Evolutionary conservation across 306 rosid genomes (phyloP).

Genomic region (Quercus bicolor): DNA sequence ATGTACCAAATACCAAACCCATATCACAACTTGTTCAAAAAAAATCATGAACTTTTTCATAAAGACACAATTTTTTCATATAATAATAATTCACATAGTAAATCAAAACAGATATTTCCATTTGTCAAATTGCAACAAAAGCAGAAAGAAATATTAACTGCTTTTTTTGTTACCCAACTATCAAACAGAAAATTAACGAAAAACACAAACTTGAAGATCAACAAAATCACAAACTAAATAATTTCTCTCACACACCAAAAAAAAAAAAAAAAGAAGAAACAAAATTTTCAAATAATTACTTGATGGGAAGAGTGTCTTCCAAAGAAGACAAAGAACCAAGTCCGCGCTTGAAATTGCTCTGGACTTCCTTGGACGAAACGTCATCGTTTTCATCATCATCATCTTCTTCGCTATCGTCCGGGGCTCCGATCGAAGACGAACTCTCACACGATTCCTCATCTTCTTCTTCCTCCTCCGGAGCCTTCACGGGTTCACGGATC

Average conservation of each 20-base stretch:
- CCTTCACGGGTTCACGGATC: not conserved
- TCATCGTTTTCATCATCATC: constrained; percentile 33
- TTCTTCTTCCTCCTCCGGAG: constrained; percentile 28
- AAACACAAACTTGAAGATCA: no score
- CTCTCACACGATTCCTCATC: constrained; percentile 41
- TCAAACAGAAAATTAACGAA: no score
- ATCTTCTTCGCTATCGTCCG: constrained; percentile 48
- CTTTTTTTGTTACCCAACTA: no score
- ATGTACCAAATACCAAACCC: not conserved
- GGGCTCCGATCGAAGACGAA: constrained; percentile 87
- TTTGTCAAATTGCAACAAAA: no score
- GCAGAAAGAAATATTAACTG: no score
- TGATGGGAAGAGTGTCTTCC: constrained; percentile 90
- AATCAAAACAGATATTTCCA: no score
- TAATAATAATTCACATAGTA: no score
- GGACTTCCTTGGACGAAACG: constrained; percentile 42
- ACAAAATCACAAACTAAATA: not conserved
- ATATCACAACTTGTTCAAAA: not conserved
- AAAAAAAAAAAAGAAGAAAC: not conserved
- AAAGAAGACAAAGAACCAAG: constrained; percentile 48
- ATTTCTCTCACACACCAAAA: not conserved
- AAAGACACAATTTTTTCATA: not conserved
- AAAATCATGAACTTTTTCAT: not conserved
- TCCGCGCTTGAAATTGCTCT: constrained; percentile 47
- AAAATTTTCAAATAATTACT: constrained; percentile 39